phyloP scores from a whole-genome alignment of 257 asterid species.

The Euphrasia confusa region DNA sequence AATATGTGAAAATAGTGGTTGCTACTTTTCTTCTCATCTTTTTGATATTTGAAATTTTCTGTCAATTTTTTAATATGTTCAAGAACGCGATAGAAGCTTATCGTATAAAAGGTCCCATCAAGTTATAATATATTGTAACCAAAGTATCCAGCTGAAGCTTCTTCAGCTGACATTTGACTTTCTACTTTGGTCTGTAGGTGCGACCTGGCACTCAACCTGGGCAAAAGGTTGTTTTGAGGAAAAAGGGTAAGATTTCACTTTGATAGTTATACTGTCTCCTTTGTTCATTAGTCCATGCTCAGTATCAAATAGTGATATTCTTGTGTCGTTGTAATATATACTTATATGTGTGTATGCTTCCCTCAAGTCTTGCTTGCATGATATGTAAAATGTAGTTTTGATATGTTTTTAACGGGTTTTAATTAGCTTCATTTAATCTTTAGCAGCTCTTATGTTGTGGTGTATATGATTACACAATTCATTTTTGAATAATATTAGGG shows the following conservation, averaged over 20 bases:
- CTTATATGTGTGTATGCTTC: constrained; percentile 2
- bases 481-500: neutral
- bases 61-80: constrained; percentile 5
- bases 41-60: constrained; percentile 9
- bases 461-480: neutral
- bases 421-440: constrained; percentile 1
- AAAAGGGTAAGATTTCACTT: constrained; percentile 51
- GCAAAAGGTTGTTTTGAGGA: constrained; percentile 78
- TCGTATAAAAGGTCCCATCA: neutral
- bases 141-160: neutral
- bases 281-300: constrained; percentile 11
- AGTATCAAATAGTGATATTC: constrained; percentile 1
- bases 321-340: neutral
- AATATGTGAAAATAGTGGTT: neutral
- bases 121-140: constrained; percentile 1
- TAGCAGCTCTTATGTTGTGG: neutral
- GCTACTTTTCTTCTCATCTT: constrained; percentile 5
- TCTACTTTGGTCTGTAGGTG: constrained; percentile 44
- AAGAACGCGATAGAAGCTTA: constrained; percentile 2
- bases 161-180: constrained; percentile 16
- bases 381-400: neutral
- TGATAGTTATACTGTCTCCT: constrained; percentile 7
- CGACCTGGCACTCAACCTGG: constrained; percentile 95
- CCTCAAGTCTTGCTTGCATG: constrained; percentile 1
- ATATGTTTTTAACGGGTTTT: constrained; percentile 1